phyloP scores from a whole-genome alignment of 768 basidiomycete genomes.

The Coprinopsis cinerea region DNA sequence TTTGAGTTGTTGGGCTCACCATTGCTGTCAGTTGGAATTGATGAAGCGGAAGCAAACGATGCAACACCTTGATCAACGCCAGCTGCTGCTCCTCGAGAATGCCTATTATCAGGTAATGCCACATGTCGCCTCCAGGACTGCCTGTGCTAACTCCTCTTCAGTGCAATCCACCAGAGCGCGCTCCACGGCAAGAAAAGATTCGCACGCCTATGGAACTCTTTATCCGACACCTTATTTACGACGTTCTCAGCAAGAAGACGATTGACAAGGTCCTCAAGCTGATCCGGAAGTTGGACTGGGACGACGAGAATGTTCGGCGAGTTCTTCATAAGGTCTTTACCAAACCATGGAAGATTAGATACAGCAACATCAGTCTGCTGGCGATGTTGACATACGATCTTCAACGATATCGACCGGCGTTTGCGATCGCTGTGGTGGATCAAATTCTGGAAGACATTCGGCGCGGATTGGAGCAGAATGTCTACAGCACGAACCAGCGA shows the following conservation, averaged over 20 bases:
- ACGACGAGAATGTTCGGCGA: slow-evolving; percentile 55
- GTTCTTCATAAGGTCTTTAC: slow-evolving; percentile 86
- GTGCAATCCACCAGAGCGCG: slow-evolving; percentile 96
- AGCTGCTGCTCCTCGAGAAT: slow-evolving; percentile 87
- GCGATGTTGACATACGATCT: slow-evolving; percentile 96
- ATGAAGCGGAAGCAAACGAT: slow-evolving; percentile 93
- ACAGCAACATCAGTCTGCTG: slow-evolving; percentile 78
- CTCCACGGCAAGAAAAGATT: slow-evolving; percentile 79
- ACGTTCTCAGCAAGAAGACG: slow-evolving; percentile 87
- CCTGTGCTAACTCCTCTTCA: slow-evolving; percentile 23
- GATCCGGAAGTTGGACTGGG: slow-evolving; percentile 93
- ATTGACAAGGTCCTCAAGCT: slow-evolving; percentile 95
- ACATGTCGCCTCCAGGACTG: neutral
- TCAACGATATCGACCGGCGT: slow-evolving; percentile 87
- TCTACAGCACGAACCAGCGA: slow-evolving; percentile 93
- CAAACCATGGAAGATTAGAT: slow-evolving; percentile 98
- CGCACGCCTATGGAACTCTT: slow-evolving; percentile 87
- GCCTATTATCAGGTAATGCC: slow-evolving; percentile 87
- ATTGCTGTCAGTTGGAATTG: slow-evolving; percentile 64
- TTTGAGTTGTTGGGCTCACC: slow-evolving; percentile 3
- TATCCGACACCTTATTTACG: slow-evolving; percentile 90
- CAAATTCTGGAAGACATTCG: slow-evolving; percentile 93
- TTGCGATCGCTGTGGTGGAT: slow-evolving; percentile 84
- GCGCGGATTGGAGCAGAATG: slow-evolving; percentile 86
- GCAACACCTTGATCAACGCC: slow-evolving; percentile 89